Evolutionary conservation across 108 stramenopile species (phyloP).

Genomic region (Discostella stelligeroides): DNA sequence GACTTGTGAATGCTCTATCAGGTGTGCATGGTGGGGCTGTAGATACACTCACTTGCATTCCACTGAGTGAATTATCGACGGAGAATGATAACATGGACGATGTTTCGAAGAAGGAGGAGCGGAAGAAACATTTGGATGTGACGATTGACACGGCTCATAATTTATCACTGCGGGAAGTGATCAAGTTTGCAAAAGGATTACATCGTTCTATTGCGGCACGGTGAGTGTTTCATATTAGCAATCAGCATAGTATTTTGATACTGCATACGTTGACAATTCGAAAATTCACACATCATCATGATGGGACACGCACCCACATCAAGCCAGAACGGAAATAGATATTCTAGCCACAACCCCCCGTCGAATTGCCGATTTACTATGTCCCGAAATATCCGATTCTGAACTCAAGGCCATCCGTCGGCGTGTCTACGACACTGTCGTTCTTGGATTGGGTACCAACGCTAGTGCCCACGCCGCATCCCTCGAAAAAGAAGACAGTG

Average conservation of each 20-base stretch:
- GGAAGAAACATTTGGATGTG: conserved; percentile 20
- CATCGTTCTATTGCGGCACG: conserved; percentile 46
- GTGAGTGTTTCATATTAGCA: conserved; percentile 41
- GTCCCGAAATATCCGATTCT: conserved; percentile 59
- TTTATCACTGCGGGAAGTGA: conserved; percentile 35
- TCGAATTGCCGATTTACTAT: conserved; percentile 78
- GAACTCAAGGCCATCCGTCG: conserved; percentile 72
- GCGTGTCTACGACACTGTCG: conserved; percentile 85
- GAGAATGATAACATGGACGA: conserved; percentile 6
- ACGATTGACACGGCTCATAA: conserved; percentile 31
- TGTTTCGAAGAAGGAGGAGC: conserved; percentile 1
- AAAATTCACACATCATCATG: not conserved
- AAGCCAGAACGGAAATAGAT: conserved; percentile 71
- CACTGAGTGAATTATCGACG: conserved; percentile 27
- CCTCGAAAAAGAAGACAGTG: conserved; percentile 56
- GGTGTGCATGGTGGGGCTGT: conserved; percentile 62
- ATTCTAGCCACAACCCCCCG: conserved; percentile 78
- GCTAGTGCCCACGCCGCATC: conserved; percentile 28
- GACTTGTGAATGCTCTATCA: conserved; percentile 73
- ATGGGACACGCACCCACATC: conserved; percentile 24
- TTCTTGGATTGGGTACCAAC: conserved; percentile 71
- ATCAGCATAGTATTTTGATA: too few relatives aligned
- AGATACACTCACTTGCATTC: conserved; percentile 39
- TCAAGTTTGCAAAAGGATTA: conserved; percentile 36
- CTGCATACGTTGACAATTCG: not conserved